These are phyloP conservation scores for Pseudocercospora eumusae DNA, from an alignment of 2,329 filamentous ascomycete genomes.

Conservation along the genomic window DNA sequence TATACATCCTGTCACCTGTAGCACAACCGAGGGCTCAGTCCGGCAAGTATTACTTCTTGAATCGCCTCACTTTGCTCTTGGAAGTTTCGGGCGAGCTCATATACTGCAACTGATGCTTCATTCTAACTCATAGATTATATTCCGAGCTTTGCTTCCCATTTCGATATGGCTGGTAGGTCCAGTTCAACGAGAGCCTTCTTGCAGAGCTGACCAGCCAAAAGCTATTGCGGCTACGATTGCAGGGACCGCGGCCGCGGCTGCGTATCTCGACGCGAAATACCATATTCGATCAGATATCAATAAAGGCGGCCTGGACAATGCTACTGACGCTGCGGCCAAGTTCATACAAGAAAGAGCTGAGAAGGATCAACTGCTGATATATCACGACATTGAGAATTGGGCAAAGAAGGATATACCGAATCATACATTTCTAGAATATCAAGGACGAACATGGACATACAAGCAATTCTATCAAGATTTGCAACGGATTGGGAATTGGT, in stretches of 20 bases:
- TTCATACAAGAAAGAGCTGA: slow-evolving; percentile 29
- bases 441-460: slow-evolving; percentile 63
- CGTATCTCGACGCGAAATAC: slow-evolving; percentile 70
- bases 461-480: slow-evolving; percentile 67
- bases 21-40: not conserved
- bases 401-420: slow-evolving; percentile 28
- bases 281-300: slow-evolving; percentile 64
- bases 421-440: slow-evolving; percentile 34
- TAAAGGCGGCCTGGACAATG: slow-evolving; percentile 28
- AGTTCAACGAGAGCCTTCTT: not conserved
- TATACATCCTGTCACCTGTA: slow-evolving; percentile 6
- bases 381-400: slow-evolving; percentile 34
- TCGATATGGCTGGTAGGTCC: slow-evolving; percentile 14
- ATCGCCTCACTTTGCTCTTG: slow-evolving; percentile 5
- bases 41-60: not conserved
- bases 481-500: slow-evolving; percentile 72
- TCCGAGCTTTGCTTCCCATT: not conserved
- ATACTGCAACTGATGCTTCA: not conserved
- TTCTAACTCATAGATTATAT: not conserved
- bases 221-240: slow-evolving; percentile 33
- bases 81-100: not conserved
- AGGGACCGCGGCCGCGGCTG: slow-evolving; percentile 37
- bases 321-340: slow-evolving; percentile 27
- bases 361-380: slow-evolving; percentile 29
- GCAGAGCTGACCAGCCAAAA: slow-evolving; percentile 4